A percentile compares a stretch with the other conserved stretches of the same genome.
Conservation (phyloP, 2,329 filamentous ascomycete species). For the Blastomyces percursus region DNA sequence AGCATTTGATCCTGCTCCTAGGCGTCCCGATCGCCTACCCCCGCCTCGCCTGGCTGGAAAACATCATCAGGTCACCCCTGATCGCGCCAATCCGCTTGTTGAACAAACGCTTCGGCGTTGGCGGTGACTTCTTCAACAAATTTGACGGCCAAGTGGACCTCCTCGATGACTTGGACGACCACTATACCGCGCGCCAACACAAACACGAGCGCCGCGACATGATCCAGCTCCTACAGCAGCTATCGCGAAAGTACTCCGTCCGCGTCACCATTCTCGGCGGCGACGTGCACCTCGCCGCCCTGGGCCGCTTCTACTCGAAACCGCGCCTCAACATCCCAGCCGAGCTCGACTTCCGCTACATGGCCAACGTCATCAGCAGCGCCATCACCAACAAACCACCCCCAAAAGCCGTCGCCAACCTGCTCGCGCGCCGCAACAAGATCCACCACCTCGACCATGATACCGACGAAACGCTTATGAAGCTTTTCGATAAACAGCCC, state of each 20-base stretch:
- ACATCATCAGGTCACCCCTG: slow-evolving; percentile 73
- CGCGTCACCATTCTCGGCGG: slow-evolving; percentile 54
- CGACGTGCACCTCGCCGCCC: slow-evolving; percentile 54
- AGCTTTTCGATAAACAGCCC: slow-evolving; percentile 52
- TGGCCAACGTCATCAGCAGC: slow-evolving; percentile 53
- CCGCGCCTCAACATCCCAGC: slow-evolving; percentile 46
- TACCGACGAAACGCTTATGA: slow-evolving; percentile 54
- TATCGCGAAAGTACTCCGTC: slow-evolving; percentile 45
- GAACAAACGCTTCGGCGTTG: slow-evolving; percentile 80
- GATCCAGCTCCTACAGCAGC: slow-evolving; percentile 51
- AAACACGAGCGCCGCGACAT: slow-evolving; percentile 75
- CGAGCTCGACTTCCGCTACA: slow-evolving; percentile 51
- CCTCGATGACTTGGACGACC: slow-evolving; percentile 55
- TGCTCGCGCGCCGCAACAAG: slow-evolving; percentile 53
- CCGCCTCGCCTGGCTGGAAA: slow-evolving; percentile 91
- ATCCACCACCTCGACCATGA: slow-evolving; percentile 53
- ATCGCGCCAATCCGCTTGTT: slow-evolving; percentile 82
- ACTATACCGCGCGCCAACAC: slow-evolving; percentile 83
- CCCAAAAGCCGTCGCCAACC: slow-evolving; percentile 53
- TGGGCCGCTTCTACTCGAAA: slow-evolving; percentile 55
- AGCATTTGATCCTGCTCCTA: slow-evolving; percentile 51
- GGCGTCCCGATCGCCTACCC: slow-evolving; percentile 61
- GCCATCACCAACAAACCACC: slow-evolving; percentile 60
- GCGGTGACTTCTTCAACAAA: slow-evolving; percentile 78
- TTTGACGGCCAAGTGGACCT: slow-evolving; percentile 70